Conservation (phyloP, 805 yeast genomes). For the Groenewaldozyma tartarivorans region DNA sequence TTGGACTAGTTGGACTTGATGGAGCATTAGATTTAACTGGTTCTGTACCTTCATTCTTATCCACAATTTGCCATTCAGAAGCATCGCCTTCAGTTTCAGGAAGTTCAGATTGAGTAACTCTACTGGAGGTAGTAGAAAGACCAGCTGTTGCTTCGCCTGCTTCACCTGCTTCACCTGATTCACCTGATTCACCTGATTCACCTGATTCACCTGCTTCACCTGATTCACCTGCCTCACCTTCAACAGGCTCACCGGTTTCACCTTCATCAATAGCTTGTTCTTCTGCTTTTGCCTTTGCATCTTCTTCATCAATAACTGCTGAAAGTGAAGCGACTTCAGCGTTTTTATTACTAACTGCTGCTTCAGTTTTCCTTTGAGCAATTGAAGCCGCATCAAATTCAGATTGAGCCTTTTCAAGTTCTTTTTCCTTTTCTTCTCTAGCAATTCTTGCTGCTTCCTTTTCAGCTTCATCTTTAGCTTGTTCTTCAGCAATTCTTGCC, state of each 20-base stretch:
- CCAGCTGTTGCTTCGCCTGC: constrained; percentile 8
- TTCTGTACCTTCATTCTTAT: constrained; percentile 5
- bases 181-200: background rate
- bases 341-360: constrained; percentile 32
- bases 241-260: constrained; percentile 11
- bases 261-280: constrained; percentile 16
- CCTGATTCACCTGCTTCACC: background rate
- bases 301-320: constrained; percentile 11
- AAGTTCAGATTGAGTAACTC: background rate
- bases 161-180: constrained; percentile 5
- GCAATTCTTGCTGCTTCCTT: constrained; percentile 9
- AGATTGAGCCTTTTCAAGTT: constrained; percentile 15
- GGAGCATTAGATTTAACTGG: constrained; percentile 8
- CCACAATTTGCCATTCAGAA: background rate
- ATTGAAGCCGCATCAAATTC: constrained; percentile 17
- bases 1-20: constrained; percentile 2
- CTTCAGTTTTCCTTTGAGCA: constrained; percentile 48
- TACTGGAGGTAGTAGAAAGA: constrained; percentile 2
- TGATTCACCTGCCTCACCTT: constrained; percentile 12
- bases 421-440: constrained; percentile 11
- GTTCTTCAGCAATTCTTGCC: constrained; percentile 13
- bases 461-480: constrained; percentile 13
- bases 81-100: background rate
- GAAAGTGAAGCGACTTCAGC: constrained; percentile 5
- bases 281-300: constrained; percentile 15